Percentiles rank a stretch among this genome's conserved stretches.
Conservation (phyloP, 768 basidiomycete genomes). For the Infundibulicybe gibba region DNA sequence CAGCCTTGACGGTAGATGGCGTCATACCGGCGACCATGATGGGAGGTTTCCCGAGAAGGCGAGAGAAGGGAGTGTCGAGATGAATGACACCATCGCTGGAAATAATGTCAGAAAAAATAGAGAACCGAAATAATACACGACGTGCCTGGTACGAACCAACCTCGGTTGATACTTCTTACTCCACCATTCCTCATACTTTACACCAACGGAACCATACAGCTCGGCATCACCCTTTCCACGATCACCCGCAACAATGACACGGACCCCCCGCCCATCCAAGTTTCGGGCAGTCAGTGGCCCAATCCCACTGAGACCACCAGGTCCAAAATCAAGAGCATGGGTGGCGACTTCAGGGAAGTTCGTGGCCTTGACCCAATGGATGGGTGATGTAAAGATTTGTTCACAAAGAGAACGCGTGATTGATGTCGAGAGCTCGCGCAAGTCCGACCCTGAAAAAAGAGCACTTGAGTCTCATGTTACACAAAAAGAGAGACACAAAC, state of each 20-base stretch:
- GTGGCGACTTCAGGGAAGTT: constrained; percentile 88
- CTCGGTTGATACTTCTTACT: constrained; percentile 81
- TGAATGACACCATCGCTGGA: constrained; percentile 87
- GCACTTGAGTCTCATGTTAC: constrained; percentile 10
- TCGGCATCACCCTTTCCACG: constrained; percentile 87
- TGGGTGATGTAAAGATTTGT: constrained; percentile 88
- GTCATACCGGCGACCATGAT: constrained; percentile 99
- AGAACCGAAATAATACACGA: constrained; percentile 9
- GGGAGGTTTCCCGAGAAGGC: constrained; percentile 92
- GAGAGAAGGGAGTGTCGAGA: constrained; percentile 95
- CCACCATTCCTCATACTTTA: constrained; percentile 89
- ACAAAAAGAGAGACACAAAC: constrained; percentile 40
- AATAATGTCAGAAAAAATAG: constrained; percentile 7
- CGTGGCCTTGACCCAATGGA: constrained; percentile 92
- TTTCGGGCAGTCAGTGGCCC: constrained; percentile 88
- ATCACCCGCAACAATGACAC: constrained; percentile 88
- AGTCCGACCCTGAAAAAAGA: constrained; percentile 66
- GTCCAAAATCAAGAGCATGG: constrained; percentile 95
- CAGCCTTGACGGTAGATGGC: constrained; percentile 91
- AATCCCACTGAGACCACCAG: constrained; percentile 91
- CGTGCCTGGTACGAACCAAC: constrained; percentile 86
- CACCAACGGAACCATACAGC: constrained; percentile 61
- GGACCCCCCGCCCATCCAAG: constrained; percentile 90
- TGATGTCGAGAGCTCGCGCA: constrained; percentile 64
- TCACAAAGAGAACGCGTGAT: constrained; percentile 88